Evolutionary conservation across 1,139 yeast species (phyloP), one percentile per base, ranked within the genome.

Genomic region (Tardiomyces blankii): DNA sequence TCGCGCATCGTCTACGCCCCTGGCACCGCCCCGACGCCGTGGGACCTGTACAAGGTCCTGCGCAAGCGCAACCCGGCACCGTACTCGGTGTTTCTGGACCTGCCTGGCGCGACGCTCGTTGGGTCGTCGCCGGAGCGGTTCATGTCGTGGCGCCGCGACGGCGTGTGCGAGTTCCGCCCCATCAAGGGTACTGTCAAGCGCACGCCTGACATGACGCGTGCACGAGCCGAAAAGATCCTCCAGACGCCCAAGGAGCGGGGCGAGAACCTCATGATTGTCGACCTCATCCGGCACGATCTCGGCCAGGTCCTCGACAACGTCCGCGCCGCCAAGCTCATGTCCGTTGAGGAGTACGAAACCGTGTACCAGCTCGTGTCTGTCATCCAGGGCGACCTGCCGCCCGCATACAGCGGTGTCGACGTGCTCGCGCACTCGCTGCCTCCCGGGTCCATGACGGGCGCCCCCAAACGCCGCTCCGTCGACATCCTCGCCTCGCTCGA

Each of bases 361-460:
- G 95, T 93, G 1, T 93, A 72, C 61, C 98, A 91, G 61, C 70
- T 93, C 39, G 98, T 93, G 1, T 84, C 95, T 44, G 96, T 86
- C 2, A 87, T 93, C 32, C 75, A 72, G 46, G 97, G 96, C 0
- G 63, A 69, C 23, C 68, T 81, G 7, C 51, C 57, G 16, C 53
- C 64, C 12, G 57, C 58, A 16, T 81, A 74, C 56, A 69, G 73
- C 27, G 98, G 97, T 0, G 70, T 88, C 39, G 97, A 91, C 60
- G 70, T 89, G 5, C 70, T 91, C 18, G 75, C 79, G 21, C 78
- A 78, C 49, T 80, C 96, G 0, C 68, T 93, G 35, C 98, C 99
- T 1, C 96, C 99, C 0, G 99, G 99, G 0, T 89, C 97, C 1
- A 93, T 93, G 99, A 93, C 99, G 0, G 99, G 99, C 2, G 98